Evolutionary conservation across 139 green algal genomes (phyloP).

Genomic region (Tetratostichococcus sp.): DNA sequence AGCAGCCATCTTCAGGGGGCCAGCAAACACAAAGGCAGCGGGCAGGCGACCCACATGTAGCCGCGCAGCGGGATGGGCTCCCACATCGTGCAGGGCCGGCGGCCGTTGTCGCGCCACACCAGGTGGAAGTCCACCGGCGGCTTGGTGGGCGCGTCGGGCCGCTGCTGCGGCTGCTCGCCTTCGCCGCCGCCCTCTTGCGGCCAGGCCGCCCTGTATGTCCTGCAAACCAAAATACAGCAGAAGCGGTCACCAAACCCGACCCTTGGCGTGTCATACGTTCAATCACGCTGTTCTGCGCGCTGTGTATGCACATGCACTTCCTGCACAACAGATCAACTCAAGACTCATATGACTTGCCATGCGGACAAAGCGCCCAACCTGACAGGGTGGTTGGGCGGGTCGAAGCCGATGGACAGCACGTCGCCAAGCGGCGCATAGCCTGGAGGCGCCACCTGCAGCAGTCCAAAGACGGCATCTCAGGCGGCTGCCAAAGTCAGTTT

Average conservation of each 20-base stretch:
- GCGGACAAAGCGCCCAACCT: no score
- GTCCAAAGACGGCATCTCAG: no score
- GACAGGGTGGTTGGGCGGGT: conserved; percentile 58
- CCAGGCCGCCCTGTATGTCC: neutral
- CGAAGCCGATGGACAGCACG: conserved; percentile 54
- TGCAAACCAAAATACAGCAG: neutral
- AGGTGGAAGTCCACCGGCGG: conserved; percentile 57
- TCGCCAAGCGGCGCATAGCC: conserved; percentile 71
- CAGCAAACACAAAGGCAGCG: neutral
- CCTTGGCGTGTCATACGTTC: no score
- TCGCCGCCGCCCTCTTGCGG: conserved; percentile 13
- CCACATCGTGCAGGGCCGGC: conserved; percentile 68
- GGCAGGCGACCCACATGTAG: conserved; percentile 31
- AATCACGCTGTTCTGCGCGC: no score
- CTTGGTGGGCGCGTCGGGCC: neutral
- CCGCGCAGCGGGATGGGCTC: conserved; percentile 61
- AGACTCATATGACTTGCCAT: no score
- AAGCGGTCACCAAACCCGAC: no score
- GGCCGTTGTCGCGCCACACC: conserved; percentile 66
- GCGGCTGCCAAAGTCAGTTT: no score
- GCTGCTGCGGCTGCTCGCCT: neutral
- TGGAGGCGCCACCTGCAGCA: conserved; percentile 19
- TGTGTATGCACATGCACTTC: no score
- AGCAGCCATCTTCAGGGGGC: no score
- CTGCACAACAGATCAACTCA: no score